Evolutionary conservation across 2,329 filamentous ascomycete species (phyloP).

Genomic region (Talaromyces islandicus): DNA sequence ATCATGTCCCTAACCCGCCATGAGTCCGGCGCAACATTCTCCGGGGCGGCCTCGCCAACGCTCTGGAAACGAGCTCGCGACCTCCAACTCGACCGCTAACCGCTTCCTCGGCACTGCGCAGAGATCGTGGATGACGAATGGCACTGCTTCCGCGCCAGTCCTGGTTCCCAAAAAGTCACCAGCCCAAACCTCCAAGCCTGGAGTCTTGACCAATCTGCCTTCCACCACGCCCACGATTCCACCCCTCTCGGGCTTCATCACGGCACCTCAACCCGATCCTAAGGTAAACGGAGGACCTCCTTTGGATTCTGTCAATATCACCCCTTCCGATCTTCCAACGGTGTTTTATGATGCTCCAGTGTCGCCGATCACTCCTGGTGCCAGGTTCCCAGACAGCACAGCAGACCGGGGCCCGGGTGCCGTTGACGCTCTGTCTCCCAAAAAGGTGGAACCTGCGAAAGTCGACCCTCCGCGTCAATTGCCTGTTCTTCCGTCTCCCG

Average conservation of each 20-base stretch:
- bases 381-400: constrained; percentile 1
- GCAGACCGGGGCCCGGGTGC: background rate
- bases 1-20: constrained; percentile 10
- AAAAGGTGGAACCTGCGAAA: constrained; percentile 8
- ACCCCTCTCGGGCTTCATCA: background rate
- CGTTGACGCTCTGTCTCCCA: background rate
- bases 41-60: constrained; percentile 10
- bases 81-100: constrained; percentile 34
- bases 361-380: constrained; percentile 9
- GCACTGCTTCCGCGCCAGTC: background rate
- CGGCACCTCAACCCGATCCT: background rate
- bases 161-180: background rate
- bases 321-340: background rate
- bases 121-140: constrained; percentile 32
- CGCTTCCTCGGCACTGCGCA: constrained; percentile 33
- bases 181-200: background rate
- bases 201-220: background rate
- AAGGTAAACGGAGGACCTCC: background rate
- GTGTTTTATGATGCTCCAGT: background rate
- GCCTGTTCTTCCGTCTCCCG: constrained; percentile 23
- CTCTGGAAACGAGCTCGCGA: constrained; percentile 17
- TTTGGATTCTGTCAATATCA: background rate
- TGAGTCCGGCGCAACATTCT: constrained; percentile 11
- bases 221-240: background rate
- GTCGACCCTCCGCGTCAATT: background rate